Conservation (phyloP, 2,329 filamentous ascomycete genomes). For the Penicillium expansum region DNA sequence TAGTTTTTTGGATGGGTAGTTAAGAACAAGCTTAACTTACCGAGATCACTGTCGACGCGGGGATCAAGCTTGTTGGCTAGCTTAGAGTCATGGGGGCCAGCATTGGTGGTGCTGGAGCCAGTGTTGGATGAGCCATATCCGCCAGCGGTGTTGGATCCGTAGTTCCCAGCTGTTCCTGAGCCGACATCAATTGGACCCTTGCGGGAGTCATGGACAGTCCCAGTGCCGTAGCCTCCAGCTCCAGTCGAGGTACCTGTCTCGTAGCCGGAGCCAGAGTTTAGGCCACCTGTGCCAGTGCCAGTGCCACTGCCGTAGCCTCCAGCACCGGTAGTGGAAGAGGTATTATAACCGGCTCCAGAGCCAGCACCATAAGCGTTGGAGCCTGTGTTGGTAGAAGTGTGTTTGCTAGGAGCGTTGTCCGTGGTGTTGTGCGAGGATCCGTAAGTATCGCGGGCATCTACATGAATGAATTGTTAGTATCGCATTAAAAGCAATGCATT, state of each 20-base stretch:
- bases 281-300: background rate
- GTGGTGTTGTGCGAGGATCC: constrained; percentile 3
- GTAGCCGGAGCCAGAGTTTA: background rate
- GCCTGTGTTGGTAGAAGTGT: constrained; percentile 2
- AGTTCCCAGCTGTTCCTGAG: background rate
- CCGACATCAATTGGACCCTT: background rate
- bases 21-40: constrained; percentile 6
- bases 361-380: constrained; percentile 10
- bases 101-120: constrained; percentile 10
- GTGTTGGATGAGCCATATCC: constrained; percentile 12
- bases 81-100: constrained; percentile 46
- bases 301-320: background rate
- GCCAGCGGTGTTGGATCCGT: constrained; percentile 6
- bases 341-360: constrained; percentile 4
- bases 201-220: constrained; percentile 2
- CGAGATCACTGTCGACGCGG: constrained; percentile 30
- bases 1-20: background rate
- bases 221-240: background rate
- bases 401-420: background rate
- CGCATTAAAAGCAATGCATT: background rate
- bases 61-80: constrained; percentile 53
- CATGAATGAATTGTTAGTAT: background rate
- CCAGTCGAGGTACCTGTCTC: background rate
- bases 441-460: constrained; percentile 9
- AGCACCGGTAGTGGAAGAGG: background rate